These are phyloP conservation scores for Parafenestella ontariensis DNA, from an alignment of 2,329 filamentous ascomycete species.

Conservation along the genomic window DNA sequence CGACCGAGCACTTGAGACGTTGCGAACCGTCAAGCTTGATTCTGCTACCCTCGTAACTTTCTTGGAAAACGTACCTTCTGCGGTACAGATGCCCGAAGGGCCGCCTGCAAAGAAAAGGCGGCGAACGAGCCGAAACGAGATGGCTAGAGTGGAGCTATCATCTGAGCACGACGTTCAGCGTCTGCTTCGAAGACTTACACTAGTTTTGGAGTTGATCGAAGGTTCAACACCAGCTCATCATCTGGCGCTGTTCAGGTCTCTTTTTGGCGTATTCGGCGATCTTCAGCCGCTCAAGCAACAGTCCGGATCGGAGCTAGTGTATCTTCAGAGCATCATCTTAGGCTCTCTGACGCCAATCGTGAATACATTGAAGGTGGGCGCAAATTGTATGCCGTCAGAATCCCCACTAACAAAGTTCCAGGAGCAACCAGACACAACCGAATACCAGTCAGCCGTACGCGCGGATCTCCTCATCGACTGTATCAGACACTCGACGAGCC, in stretches of 20 bases:
- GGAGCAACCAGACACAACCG: constrained; percentile 58
- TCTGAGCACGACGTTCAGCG: constrained; percentile 70
- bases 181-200: constrained; percentile 77
- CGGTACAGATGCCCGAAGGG: constrained; percentile 74
- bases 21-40: constrained; percentile 76
- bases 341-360: constrained; percentile 85
- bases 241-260: constrained; percentile 74
- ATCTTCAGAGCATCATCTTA: constrained; percentile 85
- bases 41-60: constrained; percentile 75
- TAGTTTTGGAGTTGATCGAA: constrained; percentile 89
- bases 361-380: constrained; percentile 68
- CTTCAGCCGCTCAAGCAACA: constrained; percentile 84
- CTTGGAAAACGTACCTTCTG: constrained; percentile 74
- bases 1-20: constrained; percentile 70
- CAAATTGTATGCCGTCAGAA: background rate
- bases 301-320: constrained; percentile 85
- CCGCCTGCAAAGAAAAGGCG: constrained; percentile 79
- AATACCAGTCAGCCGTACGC: constrained; percentile 81
- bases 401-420: constrained; percentile 3
- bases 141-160: constrained; percentile 66
- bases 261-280: constrained; percentile 87
- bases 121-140: constrained; percentile 76
- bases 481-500: constrained; percentile 88
- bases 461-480: constrained; percentile 93
- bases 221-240: constrained; percentile 77